Evolutionary conservation across 495 filamentous ascomycete species (phyloP).

Genomic region (Hypoxylon lenormandii): DNA sequence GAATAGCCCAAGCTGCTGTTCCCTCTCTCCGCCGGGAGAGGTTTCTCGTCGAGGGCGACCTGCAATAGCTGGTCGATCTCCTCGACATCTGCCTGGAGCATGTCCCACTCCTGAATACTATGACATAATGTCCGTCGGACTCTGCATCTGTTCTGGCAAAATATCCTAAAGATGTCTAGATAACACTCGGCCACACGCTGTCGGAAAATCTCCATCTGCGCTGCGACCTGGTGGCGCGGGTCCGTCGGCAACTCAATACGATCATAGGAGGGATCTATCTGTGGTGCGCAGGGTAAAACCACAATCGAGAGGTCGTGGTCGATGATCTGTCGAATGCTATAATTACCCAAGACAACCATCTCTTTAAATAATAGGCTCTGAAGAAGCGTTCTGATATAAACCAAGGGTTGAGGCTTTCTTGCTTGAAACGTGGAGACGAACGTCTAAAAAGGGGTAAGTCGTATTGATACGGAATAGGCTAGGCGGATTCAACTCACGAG

Average conservation of each 20-base stretch:
- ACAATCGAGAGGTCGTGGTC: constrained; percentile 82
- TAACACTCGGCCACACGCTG: constrained; percentile 79
- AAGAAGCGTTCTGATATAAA: constrained; percentile 84
- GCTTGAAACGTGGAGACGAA: constrained; percentile 78
- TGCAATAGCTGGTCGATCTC: constrained; percentile 80
- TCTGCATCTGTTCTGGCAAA: constrained; percentile 90
- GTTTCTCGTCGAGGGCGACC: constrained; percentile 70
- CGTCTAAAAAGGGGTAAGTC: constrained; percentile 58
- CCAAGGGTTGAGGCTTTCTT: constrained; percentile 81
- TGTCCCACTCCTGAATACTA: constrained; percentile 83
- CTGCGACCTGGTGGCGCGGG: constrained; percentile 78
- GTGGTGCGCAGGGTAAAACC: constrained; percentile 75
- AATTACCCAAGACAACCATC: constrained; percentile 71
- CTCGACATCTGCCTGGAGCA: constrained; percentile 83
- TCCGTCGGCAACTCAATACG: constrained; percentile 80
- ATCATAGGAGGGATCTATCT: constrained; percentile 79
- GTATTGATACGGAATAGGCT: constrained; percentile 16
- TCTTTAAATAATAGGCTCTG: constrained; percentile 80
- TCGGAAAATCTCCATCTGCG: constrained; percentile 83
- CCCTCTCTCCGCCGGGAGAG: constrained; percentile 57
- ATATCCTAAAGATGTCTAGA: constrained; percentile 80
- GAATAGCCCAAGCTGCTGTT: constrained; percentile 60
- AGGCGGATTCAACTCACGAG: constrained; percentile 62
- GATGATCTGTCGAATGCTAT: constrained; percentile 77
- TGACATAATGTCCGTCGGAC: constrained; percentile 86